Percentiles rank a stretch among this genome's conserved stretches.
These are phyloP conservation scores for Fragilariopsis cylindrus DNA, from an alignment of 108 stramenopile genomes.

Conservation along the genomic window DNA sequence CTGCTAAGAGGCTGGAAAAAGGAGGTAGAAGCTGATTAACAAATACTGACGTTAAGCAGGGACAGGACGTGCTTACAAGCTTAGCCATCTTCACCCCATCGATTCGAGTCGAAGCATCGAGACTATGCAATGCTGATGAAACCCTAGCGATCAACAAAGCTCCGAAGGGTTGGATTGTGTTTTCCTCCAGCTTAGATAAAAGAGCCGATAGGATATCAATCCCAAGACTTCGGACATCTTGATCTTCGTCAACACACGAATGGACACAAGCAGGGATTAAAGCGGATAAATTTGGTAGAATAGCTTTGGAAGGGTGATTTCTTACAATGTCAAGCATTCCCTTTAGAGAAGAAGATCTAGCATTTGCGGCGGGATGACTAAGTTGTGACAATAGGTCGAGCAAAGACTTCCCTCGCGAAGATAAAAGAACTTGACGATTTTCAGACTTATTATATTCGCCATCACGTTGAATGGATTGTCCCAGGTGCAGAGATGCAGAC, in stretches of 20 bases:
- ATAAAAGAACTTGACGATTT: slow-evolving; percentile 43
- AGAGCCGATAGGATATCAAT: slow-evolving; percentile 52
- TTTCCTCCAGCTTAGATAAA: slow-evolving; percentile 26
- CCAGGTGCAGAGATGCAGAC: slow-evolving; percentile 64
- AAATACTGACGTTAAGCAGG: slow-evolving; percentile 10
- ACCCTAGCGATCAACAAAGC: slow-evolving; percentile 63
- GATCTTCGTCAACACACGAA: slow-evolving; percentile 69
- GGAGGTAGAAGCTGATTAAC: slow-evolving; percentile 22
- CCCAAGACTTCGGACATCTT: slow-evolving; percentile 56
- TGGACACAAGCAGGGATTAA: slow-evolving; percentile 45
- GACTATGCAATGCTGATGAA: slow-evolving; percentile 75
- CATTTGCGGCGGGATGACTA: slow-evolving; percentile 69
- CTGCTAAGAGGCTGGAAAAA: slow-evolving; percentile 25
- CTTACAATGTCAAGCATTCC: slow-evolving; percentile 66
- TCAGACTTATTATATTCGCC: slow-evolving; percentile 27
- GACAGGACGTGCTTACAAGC: slow-evolving; percentile 44
- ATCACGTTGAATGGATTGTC: slow-evolving; percentile 39
- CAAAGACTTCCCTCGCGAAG: slow-evolving; percentile 64
- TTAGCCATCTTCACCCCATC: slow-evolving; percentile 58
- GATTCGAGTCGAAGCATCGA: slow-evolving; percentile 59
- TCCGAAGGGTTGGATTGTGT: slow-evolving; percentile 57
- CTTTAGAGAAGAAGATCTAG: slow-evolving; percentile 60
- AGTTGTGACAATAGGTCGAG: slow-evolving; percentile 50
- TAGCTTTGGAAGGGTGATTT: slow-evolving; percentile 32
- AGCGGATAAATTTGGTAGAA: slow-evolving; percentile 52